These are phyloP conservation scores for Bipolaris bicolor DNA, from an alignment of 2,329 filamentous ascomycete species.

Conservation along the genomic window DNA sequence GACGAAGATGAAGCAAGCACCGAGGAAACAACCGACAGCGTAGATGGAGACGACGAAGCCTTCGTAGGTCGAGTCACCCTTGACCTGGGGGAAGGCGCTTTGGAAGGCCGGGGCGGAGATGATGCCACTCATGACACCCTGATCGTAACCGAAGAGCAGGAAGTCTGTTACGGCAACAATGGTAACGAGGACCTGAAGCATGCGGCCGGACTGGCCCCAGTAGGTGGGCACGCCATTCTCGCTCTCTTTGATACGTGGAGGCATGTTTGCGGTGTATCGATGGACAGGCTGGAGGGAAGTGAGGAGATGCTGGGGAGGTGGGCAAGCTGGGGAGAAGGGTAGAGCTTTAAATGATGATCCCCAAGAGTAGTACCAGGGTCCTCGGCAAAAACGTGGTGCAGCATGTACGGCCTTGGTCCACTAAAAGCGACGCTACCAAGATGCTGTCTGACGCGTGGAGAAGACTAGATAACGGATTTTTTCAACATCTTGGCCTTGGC, in stretches of 20 bases:
- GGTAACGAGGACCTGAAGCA: conserved; percentile 44
- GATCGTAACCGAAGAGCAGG: conserved; percentile 58
- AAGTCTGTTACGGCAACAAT: conserved; percentile 56
- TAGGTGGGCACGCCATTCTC: conserved; percentile 37
- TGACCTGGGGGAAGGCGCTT: conserved; percentile 46
- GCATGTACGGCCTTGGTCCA: conserved; percentile 25
- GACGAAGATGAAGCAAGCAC: conserved; percentile 48
- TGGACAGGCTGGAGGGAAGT: conserved; percentile 27
- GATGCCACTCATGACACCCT: conserved; percentile 52
- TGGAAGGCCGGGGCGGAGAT: conserved; percentile 48
- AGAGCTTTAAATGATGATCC: conserved; percentile 35
- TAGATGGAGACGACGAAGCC: conserved; percentile 60
- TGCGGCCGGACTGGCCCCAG: conserved; percentile 39
- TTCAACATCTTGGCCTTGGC: conserved; percentile 38
- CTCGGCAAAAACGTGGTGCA: conserved; percentile 23
- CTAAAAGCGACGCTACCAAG: conserved; percentile 28
- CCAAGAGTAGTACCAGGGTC: conserved; percentile 18
- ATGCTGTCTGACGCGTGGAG: conserved; percentile 33
- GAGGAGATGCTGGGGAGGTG: conserved; percentile 30
- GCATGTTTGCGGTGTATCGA: conserved; percentile 29
- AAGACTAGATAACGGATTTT: conserved; percentile 37
- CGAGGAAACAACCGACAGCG: conserved; percentile 56
- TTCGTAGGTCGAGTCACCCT: conserved; percentile 46
- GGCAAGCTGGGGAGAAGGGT: conserved; percentile 26
- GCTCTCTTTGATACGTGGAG: conserved; percentile 33